Evolutionary conservation across 2,329 filamentous ascomycete genomes (phyloP).

Genomic region (Rachicladosporium sp.): DNA sequence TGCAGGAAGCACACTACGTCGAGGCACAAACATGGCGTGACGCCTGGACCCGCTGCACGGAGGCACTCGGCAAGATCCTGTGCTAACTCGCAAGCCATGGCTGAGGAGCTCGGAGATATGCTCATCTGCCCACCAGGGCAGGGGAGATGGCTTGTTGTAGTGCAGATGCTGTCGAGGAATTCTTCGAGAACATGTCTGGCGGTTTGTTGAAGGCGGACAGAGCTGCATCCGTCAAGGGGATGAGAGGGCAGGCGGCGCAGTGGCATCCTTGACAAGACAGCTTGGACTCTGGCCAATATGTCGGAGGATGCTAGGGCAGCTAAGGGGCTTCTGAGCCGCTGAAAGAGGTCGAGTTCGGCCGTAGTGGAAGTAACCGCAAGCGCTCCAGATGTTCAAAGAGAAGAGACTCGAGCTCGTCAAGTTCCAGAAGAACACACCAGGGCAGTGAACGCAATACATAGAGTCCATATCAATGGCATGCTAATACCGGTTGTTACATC

Average conservation of each 20-base stretch:
- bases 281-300: not conserved
- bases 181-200: not conserved
- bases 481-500: no score
- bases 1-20: not conserved
- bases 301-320: not conserved
- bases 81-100: not conserved
- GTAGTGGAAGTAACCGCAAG: no score
- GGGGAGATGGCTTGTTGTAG: constrained; percentile 1
- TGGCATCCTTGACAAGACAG: constrained; percentile 3
- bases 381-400: no score
- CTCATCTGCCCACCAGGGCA: not conserved
- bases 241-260: constrained; percentile 1
- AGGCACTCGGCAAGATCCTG: not conserved
- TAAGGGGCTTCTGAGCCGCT: not conserved
- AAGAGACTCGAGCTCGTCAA: no score
- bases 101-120: not conserved
- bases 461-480: no score
- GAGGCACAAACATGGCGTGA: not conserved
- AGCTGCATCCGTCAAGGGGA: not conserved
- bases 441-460: no score
- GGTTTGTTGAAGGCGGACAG: no score
- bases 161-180: not conserved
- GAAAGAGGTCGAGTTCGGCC: no score
- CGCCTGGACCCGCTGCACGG: constrained; percentile 1
- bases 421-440: no score